Evolutionary conservation across 2,329 filamentous ascomycete species (phyloP).

Genomic region (Pseudocercospora musae): DNA sequence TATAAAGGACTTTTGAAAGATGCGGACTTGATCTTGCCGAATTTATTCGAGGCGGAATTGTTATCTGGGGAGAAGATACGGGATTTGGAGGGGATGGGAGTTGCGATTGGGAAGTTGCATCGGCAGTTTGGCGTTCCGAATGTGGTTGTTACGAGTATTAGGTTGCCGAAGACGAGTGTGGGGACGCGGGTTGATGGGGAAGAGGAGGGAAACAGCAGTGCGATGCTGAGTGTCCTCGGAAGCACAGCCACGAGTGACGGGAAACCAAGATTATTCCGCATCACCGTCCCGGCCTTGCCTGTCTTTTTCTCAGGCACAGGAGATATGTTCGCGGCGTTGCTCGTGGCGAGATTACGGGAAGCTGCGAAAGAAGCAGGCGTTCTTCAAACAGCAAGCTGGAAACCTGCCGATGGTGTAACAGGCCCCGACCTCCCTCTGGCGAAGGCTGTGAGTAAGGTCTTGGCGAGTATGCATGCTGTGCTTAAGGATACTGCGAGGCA

Average conservation of each 20-base stretch:
- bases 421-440: constrained; percentile 76
- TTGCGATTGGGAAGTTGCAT: constrained; percentile 59
- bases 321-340: constrained; percentile 96
- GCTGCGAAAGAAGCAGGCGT: constrained; percentile 61
- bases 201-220: constrained; percentile 6
- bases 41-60: constrained; percentile 95
- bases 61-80: constrained; percentile 81
- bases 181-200: constrained; percentile 39
- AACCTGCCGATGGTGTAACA: constrained; percentile 67
- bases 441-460: constrained; percentile 76
- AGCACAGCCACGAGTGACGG: constrained; percentile 65
- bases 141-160: constrained; percentile 77
- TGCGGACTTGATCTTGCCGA: constrained; percentile 89
- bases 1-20: constrained; percentile 77
- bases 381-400: constrained; percentile 62
- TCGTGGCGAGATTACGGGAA: constrained; percentile 82
- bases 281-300: constrained; percentile 81
- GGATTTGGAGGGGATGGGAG: constrained; percentile 67
- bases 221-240: constrained; percentile 61
- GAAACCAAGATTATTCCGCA: constrained; percentile 77
- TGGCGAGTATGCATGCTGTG: constrained; percentile 89
- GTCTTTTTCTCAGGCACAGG: constrained; percentile 96
- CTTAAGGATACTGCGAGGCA: constrained; percentile 64
- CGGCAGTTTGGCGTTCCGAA: constrained; percentile 71
- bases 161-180: constrained; percentile 55